Conservation (phyloP, 2,329 filamentous ascomycete species). For the Aspergillus sclerotialis region DNA sequence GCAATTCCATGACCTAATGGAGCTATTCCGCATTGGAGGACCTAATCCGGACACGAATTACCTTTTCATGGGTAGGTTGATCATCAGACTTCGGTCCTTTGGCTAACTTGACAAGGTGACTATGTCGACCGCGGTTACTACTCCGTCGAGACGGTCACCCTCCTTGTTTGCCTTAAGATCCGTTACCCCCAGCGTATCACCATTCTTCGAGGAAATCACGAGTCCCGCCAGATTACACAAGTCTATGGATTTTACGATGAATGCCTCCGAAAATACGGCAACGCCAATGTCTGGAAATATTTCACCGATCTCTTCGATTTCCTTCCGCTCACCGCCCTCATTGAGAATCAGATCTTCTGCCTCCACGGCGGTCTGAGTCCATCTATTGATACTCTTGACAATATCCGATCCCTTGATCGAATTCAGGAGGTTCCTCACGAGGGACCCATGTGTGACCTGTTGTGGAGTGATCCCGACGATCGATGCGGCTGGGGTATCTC, state of each 20-base stretch:
- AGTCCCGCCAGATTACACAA: conserved; percentile 97
- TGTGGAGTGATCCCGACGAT: conserved; percentile 98
- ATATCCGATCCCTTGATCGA: conserved; percentile 89
- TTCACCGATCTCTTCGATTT: conserved; percentile 99
- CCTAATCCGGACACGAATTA: conserved; percentile 99
- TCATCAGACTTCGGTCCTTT: conserved; percentile 2
- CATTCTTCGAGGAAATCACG: conserved; percentile 97
- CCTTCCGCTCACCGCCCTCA: conserved; percentile 90
- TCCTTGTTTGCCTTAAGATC: conserved; percentile 95
- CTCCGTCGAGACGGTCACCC: conserved; percentile 94
- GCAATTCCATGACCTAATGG: conserved; percentile 98
- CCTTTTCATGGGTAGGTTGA: conserved; percentile 83
- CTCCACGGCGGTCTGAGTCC: conserved; percentile 93
- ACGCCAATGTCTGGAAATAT: conserved; percentile 98
- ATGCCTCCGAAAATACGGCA: conserved; percentile 97
- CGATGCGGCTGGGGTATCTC: conserved; percentile 90
- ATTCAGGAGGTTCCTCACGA: conserved; percentile 99
- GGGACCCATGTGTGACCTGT: conserved; percentile 95
- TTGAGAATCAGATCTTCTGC: conserved; percentile 99
- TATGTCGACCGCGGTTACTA: conserved; percentile 99
- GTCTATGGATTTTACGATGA: conserved; percentile 99
- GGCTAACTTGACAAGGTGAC: conserved; percentile 56
- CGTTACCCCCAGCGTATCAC: conserved; percentile 97
- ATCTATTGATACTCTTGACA: conserved; percentile 91
- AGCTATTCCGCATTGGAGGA: conserved; percentile 97